Evolutionary conservation across 768 basidiomycete species (phyloP).

Genomic region (Sistotremastrum suecicum): DNA sequence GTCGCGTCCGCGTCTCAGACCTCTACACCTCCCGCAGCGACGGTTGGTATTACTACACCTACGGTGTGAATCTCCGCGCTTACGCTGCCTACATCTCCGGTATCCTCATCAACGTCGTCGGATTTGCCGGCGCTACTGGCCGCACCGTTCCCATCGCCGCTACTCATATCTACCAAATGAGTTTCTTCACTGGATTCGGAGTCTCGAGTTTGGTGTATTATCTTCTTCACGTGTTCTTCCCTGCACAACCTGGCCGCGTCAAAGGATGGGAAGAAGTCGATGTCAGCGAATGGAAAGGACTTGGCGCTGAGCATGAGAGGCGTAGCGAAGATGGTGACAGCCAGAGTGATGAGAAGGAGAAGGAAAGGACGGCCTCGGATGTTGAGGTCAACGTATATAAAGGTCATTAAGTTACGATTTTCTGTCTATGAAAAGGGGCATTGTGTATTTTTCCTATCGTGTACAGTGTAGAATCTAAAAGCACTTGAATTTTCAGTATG

Average conservation of each 20-base stretch:
- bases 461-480: no score
- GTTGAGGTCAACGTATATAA: no score
- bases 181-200: conserved; percentile 76
- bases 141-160: conserved; percentile 49
- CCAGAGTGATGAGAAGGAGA: no score
- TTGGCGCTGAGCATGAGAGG: no score
- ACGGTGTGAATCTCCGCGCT: conserved; percentile 58
- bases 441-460: no score
- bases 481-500: no score
- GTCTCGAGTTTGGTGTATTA: conserved; percentile 54
- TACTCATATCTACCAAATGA: conserved; percentile 56
- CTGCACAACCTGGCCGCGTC: conserved; percentile 33
- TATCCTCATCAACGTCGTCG: conserved; percentile 71
- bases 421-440: no score
- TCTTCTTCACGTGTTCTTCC: conserved; percentile 42
- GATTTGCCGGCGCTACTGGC: conserved; percentile 61
- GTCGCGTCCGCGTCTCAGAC: conserved; percentile 57
- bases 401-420: no score
- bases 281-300: conserved; percentile 18
- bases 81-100: conserved; percentile 58
- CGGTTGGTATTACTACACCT: conserved; percentile 67
- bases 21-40: conserved; percentile 43
- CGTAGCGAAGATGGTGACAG: no score
- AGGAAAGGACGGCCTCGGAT: no score
- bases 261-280: conserved; percentile 43